phyloP scores from a whole-genome alignment of 2,329 filamentous ascomycete species.

The Pestalotiopsis fici region DNA sequence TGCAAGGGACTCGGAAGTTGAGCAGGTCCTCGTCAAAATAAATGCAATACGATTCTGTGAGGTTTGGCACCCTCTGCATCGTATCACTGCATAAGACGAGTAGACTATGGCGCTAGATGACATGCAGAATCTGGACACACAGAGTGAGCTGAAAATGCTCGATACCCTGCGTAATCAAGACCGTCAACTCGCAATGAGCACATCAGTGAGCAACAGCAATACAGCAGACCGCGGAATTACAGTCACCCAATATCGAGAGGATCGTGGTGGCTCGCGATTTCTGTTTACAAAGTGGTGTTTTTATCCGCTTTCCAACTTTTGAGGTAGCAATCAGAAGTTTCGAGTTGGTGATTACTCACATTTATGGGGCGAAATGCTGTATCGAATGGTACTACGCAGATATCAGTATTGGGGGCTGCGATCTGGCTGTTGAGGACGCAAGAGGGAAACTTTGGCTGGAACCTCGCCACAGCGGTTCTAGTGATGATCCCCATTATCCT shows the following conservation, averaged over 20 bases:
- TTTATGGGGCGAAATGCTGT: background rate
- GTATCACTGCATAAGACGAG: conserved; percentile 26
- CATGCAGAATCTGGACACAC: conserved; percentile 18
- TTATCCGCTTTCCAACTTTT: background rate
- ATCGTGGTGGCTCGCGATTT: background rate
- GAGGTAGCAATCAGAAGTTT: background rate
- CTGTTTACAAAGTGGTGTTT: background rate
- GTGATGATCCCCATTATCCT: background rate
- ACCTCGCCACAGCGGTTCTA: background rate
- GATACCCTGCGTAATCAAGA: conserved; percentile 14
- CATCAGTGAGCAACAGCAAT: conserved; percentile 49
- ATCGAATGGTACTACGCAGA: background rate
- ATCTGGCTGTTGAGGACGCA: background rate
- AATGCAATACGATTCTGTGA: conserved; percentile 39
- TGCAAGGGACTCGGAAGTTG: conserved; percentile 49
- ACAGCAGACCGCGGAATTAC: background rate
- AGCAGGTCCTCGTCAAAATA: conserved; percentile 51
- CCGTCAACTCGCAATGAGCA: conserved; percentile 41
- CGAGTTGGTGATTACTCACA: background rate
- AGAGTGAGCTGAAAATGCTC: conserved; percentile 14
- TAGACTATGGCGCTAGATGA: conserved; percentile 25
- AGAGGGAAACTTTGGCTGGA: background rate
- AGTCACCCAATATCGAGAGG: background rate
- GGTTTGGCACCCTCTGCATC: conserved; percentile 51
- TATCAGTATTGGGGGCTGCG: background rate